Evolutionary conservation across 116 monocot genomes (phyloP).

Genomic region (Cymodocea nodosa): DNA sequence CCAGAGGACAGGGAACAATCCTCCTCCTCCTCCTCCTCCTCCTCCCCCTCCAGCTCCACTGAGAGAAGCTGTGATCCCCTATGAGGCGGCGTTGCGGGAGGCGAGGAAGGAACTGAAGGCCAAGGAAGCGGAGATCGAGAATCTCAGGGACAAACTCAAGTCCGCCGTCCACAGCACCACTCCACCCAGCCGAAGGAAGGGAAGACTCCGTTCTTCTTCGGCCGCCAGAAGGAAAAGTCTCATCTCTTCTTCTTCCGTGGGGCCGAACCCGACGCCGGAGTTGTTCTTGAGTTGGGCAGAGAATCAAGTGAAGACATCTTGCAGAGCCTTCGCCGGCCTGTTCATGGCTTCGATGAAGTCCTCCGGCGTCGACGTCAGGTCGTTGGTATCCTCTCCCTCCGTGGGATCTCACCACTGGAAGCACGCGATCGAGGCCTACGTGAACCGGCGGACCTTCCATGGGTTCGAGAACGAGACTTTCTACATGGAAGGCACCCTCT

Average conservation of each 20-base stretch:
- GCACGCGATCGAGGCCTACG: constrained; percentile 60
- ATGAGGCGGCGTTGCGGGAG: constrained; percentile 82
- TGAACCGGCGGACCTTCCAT: constrained; percentile 43
- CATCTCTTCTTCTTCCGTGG: background rate
- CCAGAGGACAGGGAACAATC: background rate
- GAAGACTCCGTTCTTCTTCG: constrained; percentile 14
- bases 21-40: background rate
- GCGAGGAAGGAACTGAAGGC: constrained; percentile 49
- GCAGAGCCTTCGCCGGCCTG: constrained; percentile 46
- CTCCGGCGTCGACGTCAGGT: constrained; percentile 54
- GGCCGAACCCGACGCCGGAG: constrained; percentile 37
- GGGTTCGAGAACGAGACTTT: constrained; percentile 89
- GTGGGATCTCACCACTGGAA: constrained; percentile 26
- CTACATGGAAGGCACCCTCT: constrained; percentile 75
- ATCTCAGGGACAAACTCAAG: constrained; percentile 49
- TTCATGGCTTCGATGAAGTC: constrained; percentile 67
- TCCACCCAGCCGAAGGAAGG: constrained; percentile 22
- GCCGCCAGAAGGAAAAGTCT: constrained; percentile 6
- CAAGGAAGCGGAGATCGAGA: constrained; percentile 56
- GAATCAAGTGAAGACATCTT: constrained; percentile 38
- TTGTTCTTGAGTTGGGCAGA: constrained; percentile 46
- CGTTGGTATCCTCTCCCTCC: constrained; percentile 21
- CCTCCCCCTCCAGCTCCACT: constrained; percentile 15
- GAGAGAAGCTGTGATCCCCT: constrained; percentile 65
- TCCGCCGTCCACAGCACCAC: background rate